phyloP scores from a whole-genome alignment of 1,139 yeast genomes.

The Blastobotrys capitulatus region DNA sequence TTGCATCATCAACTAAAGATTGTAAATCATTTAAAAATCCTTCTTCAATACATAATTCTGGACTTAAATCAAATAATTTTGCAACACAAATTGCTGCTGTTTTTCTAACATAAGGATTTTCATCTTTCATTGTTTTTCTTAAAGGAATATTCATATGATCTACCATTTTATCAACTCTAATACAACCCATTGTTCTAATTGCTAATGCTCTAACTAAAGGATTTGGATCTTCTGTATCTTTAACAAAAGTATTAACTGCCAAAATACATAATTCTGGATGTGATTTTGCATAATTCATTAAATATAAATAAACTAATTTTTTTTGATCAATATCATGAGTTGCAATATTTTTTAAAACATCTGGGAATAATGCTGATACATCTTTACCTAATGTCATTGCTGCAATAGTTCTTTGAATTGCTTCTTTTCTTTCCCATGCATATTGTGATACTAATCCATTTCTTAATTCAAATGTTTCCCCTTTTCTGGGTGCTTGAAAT shows the following conservation, averaged over 20 bases:
- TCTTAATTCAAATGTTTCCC: slow-evolving; percentile 83
- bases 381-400: slow-evolving; percentile 99
- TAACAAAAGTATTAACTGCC: slow-evolving; percentile 95
- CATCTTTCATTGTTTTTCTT: slow-evolving; percentile 78
- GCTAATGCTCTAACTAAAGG: slow-evolving; percentile 96
- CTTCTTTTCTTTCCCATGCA: slow-evolving; percentile 85
- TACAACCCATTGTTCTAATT: slow-evolving; percentile 97
- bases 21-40: slow-evolving; percentile 74
- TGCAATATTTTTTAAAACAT: slow-evolving; percentile 92
- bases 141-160: slow-evolving; percentile 92
- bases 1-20: slow-evolving; percentile 72
- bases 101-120: slow-evolving; percentile 94
- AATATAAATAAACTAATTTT: slow-evolving; percentile 86
- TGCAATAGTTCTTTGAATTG: slow-evolving; percentile 92
- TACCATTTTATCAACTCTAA: slow-evolving; percentile 89
- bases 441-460: slow-evolving; percentile 91
- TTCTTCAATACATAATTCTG: slow-evolving; percentile 74
- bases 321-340: slow-evolving; percentile 96
- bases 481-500: slow-evolving; percentile 55
- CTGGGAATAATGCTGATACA: slow-evolving; percentile 91
- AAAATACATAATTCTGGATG: slow-evolving; percentile 94
- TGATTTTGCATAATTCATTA: slow-evolving; percentile 95
- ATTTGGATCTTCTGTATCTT: slow-evolving; percentile 92
- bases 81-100: slow-evolving; percentile 98
- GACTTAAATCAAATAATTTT: slow-evolving; percentile 81